Base-by-base conservation (phyloP, 257 asterid genomes). In the Primulina tabacum region DNA sequence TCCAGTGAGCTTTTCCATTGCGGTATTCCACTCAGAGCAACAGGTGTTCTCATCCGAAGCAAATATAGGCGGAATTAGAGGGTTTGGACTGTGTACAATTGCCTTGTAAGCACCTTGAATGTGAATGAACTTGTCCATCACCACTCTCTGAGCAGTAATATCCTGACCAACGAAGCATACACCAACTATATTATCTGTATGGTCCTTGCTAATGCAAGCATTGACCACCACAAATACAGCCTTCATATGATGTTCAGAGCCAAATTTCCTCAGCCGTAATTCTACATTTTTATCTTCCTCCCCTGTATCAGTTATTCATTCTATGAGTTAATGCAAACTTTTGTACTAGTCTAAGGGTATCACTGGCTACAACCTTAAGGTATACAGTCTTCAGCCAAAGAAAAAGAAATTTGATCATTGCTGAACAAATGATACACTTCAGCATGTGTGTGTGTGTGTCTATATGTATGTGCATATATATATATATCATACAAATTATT, bases 151-250 rank as follows among this genome's bases (percentile, higher is more conserved):
- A 14, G 88, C 95, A 43, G 98, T 92, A 62, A 92, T 78, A 37
- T 92, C 98, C 78, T 92, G 98, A 61, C 95, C 98, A 58, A 92
- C 92, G 71, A 92, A 92, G 83, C 97, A 90, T 40, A 86, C 92
- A 24, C 98, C 98, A 11, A 92, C 92, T 26, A 90, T 86, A 66
- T 82, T 82, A 79, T 83, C 70, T 5, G 87, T 80, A 43, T 83
- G 85, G 80, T 92, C 97, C 83, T 86, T 92, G 93, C 98, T 92
- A 60, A 88, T 83, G 86, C 98, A 92, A 68, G 97, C 97, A 73
- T 90, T 92, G 38, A 92, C 96, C 75, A 88, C 90, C 73, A 92
- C 79, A 64, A 80, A 90, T 33, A 92, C 86, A 34, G 85, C 93
- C 73, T 80, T 76, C 65, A 72, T 76, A 32, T 65, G 88, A 57